Evolutionary conservation across 2,329 filamentous ascomycete genomes (phyloP).

Genomic region (Gaeumannomyces sp.): DNA sequence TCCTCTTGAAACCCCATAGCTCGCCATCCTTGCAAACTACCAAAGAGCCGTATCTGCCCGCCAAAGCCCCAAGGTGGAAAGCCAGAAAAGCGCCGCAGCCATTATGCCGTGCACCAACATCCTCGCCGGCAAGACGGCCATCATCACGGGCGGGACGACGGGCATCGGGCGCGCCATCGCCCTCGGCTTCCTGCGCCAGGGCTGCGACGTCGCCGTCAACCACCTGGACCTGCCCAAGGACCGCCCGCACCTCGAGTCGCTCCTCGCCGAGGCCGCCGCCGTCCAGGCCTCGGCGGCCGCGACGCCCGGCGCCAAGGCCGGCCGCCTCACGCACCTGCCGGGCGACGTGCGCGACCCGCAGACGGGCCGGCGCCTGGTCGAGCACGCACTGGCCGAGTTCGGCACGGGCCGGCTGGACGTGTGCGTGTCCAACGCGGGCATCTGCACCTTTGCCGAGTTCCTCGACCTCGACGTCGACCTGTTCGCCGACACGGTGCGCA

Average conservation of each 20-base stretch:
- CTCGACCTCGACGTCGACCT: slow-evolving; percentile 66
- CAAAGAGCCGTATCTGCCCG: no score
- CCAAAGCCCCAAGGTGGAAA: no score
- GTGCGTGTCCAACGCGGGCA: slow-evolving; percentile 82
- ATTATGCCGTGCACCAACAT: slow-evolving; percentile 48
- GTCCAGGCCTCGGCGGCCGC: slow-evolving; percentile 25
- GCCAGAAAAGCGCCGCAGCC: not conserved
- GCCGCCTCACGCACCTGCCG: slow-evolving; percentile 58
- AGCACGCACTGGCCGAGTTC: slow-evolving; percentile 55
- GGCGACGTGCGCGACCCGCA: slow-evolving; percentile 74
- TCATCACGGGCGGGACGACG: slow-evolving; percentile 81
- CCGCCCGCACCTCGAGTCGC: slow-evolving; percentile 43
- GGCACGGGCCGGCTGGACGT: slow-evolving; percentile 57
- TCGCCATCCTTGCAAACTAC: no score
- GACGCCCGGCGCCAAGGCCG: slow-evolving; percentile 36
- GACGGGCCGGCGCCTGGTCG: slow-evolving; percentile 64
- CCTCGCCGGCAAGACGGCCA: slow-evolving; percentile 69
- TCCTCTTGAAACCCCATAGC: not conserved
- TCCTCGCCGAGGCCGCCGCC: slow-evolving; percentile 44
- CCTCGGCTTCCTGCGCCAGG: slow-evolving; percentile 70
- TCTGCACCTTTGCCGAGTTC: slow-evolving; percentile 86
- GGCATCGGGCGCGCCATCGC: slow-evolving; percentile 84
- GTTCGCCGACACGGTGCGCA: slow-evolving; percentile 64
- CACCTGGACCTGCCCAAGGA: slow-evolving; percentile 59
- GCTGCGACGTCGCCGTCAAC: slow-evolving; percentile 74